Evolutionary conservation across 1,284 basidiomycete genomes (phyloP), one percentile per base, ranked within the genome.

Genomic region (Lentinula novae-zelandiae): DNA sequence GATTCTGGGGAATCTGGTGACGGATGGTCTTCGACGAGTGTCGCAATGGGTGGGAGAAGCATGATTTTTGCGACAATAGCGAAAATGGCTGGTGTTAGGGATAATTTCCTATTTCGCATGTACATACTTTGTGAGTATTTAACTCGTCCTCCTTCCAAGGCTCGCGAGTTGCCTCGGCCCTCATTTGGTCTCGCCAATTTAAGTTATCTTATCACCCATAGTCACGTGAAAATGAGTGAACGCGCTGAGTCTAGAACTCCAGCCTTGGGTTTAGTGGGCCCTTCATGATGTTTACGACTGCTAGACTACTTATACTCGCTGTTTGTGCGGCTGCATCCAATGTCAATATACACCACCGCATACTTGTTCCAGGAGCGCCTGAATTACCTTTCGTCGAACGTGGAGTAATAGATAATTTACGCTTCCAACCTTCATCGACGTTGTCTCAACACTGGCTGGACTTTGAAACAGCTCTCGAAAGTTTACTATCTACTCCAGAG

Each of bases 391-490:
- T 76, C 66, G 46, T 69, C 20, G 62, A 74, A 52, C 76, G 78
- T 53, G 79, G 72, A 22, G 64, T 67, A 3, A 69, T 65, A 56
- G 68, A 69, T 53, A 71, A 71, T 72, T 68, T 36, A 66, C 78
- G 64, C 44, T 77, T 74, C 68, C 73, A 68, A 44, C 73, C 76
- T 38, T 75, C 79, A 49, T 71, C 77, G 34, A 71, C 76, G n/a
- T 68, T 82, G 54, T 66, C 67, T 34, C 67, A 79, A 56, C 80
- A 82, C 71, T 71, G 84, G 40, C 69, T 62, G 54, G 67, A 76
- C 42, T 79, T 85, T 66, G 66, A 75, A 46, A 70, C 77, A 60
- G 66, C 69, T 33, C 69, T 82, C 42, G 69, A 74, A 57, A 64
- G 72, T 38, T 40, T 57, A 34, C 61, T 71, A 33, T 33, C 53